Conservation (phyloP, 306 rosid genomes). For the Fagus crenata region DNA sequence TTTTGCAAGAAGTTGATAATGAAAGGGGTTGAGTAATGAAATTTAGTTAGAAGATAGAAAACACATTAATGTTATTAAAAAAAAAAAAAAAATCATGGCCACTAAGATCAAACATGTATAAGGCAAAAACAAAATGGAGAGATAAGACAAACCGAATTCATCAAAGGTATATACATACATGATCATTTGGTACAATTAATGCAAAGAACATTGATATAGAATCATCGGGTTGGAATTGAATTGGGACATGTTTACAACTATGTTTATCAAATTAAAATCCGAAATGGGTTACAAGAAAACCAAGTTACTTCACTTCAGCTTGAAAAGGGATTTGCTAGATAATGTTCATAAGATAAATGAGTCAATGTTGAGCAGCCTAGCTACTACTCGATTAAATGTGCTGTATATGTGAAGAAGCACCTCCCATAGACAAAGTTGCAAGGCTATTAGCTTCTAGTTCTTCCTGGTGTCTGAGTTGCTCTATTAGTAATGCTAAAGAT, state of each 20-base stretch:
- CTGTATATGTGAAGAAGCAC: conserved; percentile 12
- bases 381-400: neutral
- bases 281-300: neutral
- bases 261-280: neutral
- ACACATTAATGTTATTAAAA: too few relatives aligned
- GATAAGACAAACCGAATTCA: too few relatives aligned
- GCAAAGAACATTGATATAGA: neutral
- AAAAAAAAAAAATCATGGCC: too few relatives aligned
- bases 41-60: too few relatives aligned
- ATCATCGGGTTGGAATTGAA: neutral
- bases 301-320: neutral
- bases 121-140: too few relatives aligned
- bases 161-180: too few relatives aligned
- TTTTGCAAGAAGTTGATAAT: too few relatives aligned
- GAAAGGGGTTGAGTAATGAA: too few relatives aligned
- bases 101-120: too few relatives aligned
- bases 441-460: conserved; percentile 24
- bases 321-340: neutral
- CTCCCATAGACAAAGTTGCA: neutral
- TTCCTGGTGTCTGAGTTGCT: conserved; percentile 27
- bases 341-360: neutral
- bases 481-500: conserved; percentile 14
- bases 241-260: neutral
- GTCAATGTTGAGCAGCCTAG: neutral
- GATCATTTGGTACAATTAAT: too few relatives aligned